Evolutionary conservation across 306 rosid genomes (phyloP).

Genomic region (Datisca glomerata): DNA sequence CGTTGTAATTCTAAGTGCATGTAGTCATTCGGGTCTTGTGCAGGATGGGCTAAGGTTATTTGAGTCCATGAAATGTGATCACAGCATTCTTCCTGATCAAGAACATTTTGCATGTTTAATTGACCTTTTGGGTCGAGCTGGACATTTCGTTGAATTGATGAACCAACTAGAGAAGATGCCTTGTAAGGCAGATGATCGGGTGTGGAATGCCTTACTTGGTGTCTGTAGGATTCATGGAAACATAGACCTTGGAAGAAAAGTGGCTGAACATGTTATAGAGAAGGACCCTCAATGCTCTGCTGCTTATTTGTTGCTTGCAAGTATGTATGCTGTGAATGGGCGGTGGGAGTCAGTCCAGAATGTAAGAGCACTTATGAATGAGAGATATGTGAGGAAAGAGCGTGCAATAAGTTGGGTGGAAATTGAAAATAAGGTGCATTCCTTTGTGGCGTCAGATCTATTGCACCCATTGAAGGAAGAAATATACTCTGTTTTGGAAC

Average conservation of each 20-base stretch:
- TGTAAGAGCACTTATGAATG: constrained; percentile 43
- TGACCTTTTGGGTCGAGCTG: constrained; percentile 57
- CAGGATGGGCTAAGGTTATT: constrained; percentile 57
- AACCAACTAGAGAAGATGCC: constrained; percentile 39
- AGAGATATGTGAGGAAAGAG: constrained; percentile 35
- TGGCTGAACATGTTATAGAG: constrained; percentile 40
- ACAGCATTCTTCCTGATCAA: constrained; percentile 48
- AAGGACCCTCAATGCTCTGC: constrained; percentile 46
- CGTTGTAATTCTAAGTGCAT: constrained; percentile 49
- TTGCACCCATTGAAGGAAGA: constrained; percentile 47
- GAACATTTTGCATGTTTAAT: constrained; percentile 66
- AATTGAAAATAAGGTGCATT: constrained; percentile 37
- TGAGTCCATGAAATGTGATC: constrained; percentile 41
- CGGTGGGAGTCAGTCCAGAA: constrained; percentile 53
- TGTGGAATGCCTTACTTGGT: constrained; percentile 47
- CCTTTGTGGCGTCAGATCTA: constrained; percentile 42
- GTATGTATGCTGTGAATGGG: constrained; percentile 44
- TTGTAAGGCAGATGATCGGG: constrained; percentile 34
- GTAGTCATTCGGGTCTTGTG: constrained; percentile 67
- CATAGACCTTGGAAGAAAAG: constrained; percentile 42
- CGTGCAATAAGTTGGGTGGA: constrained; percentile 44
- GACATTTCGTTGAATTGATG: constrained; percentile 32
- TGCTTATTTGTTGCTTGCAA: constrained; percentile 41
- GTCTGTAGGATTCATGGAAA: constrained; percentile 44
- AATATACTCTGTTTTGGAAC: constrained; percentile 38